Evolutionary conservation across 2,329 filamentous ascomycete genomes (phyloP).

Genomic region (Pestalotiopsis sp.): DNA sequence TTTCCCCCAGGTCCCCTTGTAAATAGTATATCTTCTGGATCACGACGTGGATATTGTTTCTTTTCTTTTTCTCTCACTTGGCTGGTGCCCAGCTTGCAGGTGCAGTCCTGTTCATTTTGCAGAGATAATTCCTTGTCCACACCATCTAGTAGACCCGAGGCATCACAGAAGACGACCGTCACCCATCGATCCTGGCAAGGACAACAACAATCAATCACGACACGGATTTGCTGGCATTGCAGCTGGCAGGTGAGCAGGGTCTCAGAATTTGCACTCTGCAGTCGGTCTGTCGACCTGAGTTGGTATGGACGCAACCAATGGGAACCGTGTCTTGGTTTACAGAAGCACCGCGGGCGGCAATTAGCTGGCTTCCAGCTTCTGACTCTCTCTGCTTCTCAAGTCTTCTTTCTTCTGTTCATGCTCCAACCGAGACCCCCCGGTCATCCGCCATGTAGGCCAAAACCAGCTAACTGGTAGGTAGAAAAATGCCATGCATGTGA

Average conservation of each 20-base stretch:
- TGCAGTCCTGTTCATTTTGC: background rate
- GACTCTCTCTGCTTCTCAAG: background rate
- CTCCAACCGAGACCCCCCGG: background rate
- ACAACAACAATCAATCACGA: background rate
- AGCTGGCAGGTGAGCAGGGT: slow-evolving; percentile 5
- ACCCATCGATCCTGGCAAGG: background rate
- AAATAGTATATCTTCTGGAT: background rate
- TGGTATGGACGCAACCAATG: background rate
- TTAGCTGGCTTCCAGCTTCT: background rate
- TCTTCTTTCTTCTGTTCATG: background rate
- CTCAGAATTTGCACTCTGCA: background rate
- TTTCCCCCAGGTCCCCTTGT: background rate
- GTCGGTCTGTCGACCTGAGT: slow-evolving; percentile 1
- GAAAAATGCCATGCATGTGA: background rate
- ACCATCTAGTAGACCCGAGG: background rate
- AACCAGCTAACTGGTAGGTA: background rate
- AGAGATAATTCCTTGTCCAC: background rate
- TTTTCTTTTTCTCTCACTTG: background rate
- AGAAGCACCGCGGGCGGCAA: background rate
- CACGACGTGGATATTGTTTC: background rate
- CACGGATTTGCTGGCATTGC: background rate
- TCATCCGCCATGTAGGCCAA: background rate
- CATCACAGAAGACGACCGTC: background rate
- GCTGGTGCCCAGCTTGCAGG: slow-evolving; percentile 7
- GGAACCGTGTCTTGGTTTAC: background rate